Conservation (phyloP, 495 filamentous ascomycete genomes). For the Tuber indicum region DNA sequence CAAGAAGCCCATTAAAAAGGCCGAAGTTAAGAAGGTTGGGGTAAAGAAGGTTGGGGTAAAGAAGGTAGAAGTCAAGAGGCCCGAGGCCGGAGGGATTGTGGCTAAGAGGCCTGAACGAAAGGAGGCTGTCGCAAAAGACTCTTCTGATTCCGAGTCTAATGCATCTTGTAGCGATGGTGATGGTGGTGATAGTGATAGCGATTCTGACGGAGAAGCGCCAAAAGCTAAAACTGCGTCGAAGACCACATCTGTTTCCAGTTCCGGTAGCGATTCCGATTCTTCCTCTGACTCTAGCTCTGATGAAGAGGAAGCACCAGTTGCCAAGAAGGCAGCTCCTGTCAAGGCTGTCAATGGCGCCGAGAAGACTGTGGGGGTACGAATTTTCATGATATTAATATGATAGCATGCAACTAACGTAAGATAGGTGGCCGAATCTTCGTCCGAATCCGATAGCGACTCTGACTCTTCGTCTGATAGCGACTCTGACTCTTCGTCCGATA, state of each 20-base stretch:
- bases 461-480: too few relatives aligned
- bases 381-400: conserved; percentile 45
- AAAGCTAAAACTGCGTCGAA: not conserved
- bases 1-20: too few relatives aligned
- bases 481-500: conserved; percentile 9
- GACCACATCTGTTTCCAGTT: conserved; percentile 18
- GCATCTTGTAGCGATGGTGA: conserved; percentile 31
- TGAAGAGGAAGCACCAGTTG: conserved; percentile 46
- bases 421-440: conserved; percentile 42
- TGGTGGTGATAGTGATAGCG: not conserved
- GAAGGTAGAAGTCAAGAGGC: conserved; percentile 34
- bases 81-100: conserved; percentile 14
- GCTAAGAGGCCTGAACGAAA: conserved; percentile 26
- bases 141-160: conserved; percentile 43
- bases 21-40: too few relatives aligned
- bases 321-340: conserved; percentile 45
- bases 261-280: conserved; percentile 43
- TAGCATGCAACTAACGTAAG: conserved; percentile 42
- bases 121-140: conserved; percentile 37
- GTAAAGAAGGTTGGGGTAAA: conserved; percentile 4
- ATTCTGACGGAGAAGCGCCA: conserved; percentile 23
- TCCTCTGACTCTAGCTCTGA: conserved; percentile 49
- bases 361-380: conserved; percentile 42
- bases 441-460: conserved; percentile 30
- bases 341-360: conserved; percentile 38